phyloP scores from a whole-genome alignment of 768 basidiomycete species.

The Boletus tomentosulus region DNA sequence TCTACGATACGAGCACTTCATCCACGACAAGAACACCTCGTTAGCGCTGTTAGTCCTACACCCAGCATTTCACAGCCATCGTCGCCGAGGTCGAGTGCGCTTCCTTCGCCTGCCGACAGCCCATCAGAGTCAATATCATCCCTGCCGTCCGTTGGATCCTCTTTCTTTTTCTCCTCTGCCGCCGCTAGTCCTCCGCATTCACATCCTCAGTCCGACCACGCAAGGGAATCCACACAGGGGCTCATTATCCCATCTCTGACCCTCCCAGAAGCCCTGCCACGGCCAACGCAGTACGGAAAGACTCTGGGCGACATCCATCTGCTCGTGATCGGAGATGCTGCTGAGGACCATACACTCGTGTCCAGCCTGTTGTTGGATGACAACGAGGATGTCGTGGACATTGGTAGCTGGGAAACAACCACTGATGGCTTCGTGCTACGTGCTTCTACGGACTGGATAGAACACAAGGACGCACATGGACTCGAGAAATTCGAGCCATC shows the following conservation, averaged over 20 bases:
- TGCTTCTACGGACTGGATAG: slow-evolving; percentile 71
- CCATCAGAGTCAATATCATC: slow-evolving; percentile 65
- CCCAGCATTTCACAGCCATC: slow-evolving; percentile 37
- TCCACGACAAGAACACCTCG: slow-evolving; percentile 19
- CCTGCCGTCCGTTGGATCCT: slow-evolving; percentile 66
- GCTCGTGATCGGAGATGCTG: slow-evolving; percentile 48
- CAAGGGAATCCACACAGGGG: slow-evolving; percentile 42
- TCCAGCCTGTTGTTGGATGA: slow-evolving; percentile 51
- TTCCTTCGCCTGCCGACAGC: slow-evolving; percentile 60
- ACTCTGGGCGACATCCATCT: slow-evolving; percentile 60
- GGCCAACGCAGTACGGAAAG: slow-evolving; percentile 65
- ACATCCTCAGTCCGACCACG: slow-evolving; percentile 39
- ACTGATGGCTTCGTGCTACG: slow-evolving; percentile 42
- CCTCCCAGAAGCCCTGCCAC: slow-evolving; percentile 56
- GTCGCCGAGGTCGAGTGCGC: slow-evolving; percentile 45
- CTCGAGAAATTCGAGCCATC: slow-evolving; percentile 63
- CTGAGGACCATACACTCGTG: slow-evolving; percentile 33
- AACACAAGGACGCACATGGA: slow-evolving; percentile 60
- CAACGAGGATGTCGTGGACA: slow-evolving; percentile 66
- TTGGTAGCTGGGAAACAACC: slow-evolving; percentile 53
- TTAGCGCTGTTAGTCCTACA: not conserved
- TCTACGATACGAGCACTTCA: slow-evolving; percentile 38
- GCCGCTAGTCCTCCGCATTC: slow-evolving; percentile 61
- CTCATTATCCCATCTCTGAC: slow-evolving; percentile 68
- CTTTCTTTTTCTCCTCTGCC: slow-evolving; percentile 75